Evolutionary conservation across 805 yeast species (phyloP).

Genomic region (Blastobotrys mokoenaii): DNA sequence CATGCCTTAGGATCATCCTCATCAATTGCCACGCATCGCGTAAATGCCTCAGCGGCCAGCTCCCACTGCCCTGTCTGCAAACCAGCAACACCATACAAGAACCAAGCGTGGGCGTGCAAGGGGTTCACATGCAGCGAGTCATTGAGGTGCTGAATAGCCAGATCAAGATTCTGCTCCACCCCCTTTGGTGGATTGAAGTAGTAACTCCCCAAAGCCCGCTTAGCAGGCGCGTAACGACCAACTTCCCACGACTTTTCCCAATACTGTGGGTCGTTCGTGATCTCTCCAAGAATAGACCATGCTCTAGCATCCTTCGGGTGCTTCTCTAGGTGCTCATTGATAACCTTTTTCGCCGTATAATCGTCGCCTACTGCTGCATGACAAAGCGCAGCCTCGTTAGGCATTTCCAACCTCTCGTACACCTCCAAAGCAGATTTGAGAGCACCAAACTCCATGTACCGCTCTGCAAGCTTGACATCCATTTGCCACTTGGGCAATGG

Average conservation of each 20-base stretch:
- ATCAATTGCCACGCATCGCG: conserved; percentile 81
- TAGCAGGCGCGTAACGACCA: conserved; percentile 78
- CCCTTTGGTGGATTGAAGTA: conserved; percentile 56
- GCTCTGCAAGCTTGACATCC: conserved; percentile 78
- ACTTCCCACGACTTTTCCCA: conserved; percentile 88
- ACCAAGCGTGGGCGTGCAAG: conserved; percentile 75
- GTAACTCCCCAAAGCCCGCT: conserved; percentile 69
- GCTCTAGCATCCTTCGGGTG: conserved; percentile 78
- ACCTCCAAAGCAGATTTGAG: conserved; percentile 82
- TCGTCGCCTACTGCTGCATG: conserved; percentile 78
- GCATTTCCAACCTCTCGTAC: conserved; percentile 67
- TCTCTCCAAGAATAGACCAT: conserved; percentile 75
- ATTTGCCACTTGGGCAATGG: conserved; percentile 77
- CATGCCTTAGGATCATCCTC: conserved; percentile 76
- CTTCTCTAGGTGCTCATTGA: conserved; percentile 43
- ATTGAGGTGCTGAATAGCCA: conserved; percentile 58
- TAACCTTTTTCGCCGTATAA: conserved; percentile 51
- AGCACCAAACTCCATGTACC: conserved; percentile 76
- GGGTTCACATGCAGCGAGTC: conserved; percentile 73
- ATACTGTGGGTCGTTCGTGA: conserved; percentile 60
- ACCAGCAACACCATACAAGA: conserved; percentile 84
- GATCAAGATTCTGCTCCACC: conserved; percentile 45
- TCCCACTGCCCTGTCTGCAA: conserved; percentile 63
- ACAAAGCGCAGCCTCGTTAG: conserved; percentile 83
- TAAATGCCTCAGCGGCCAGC: conserved; percentile 83